Evolutionary conservation across 1,139 yeast species (phyloP).

Genomic region (Taphrina sp.): DNA sequence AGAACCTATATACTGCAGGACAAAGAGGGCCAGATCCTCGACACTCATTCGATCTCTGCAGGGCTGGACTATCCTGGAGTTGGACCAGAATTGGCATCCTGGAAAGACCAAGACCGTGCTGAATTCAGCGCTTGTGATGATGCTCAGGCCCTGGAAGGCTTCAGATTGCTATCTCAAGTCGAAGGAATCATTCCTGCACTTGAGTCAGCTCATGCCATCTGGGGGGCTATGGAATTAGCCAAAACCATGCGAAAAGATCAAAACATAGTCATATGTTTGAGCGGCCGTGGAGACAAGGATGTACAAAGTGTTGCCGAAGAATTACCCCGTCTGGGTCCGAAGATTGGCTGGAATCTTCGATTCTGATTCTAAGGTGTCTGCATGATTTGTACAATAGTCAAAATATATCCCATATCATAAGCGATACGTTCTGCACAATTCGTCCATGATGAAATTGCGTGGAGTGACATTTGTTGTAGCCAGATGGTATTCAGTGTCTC

Average conservation of each 20-base stretch:
- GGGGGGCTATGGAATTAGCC: slow-evolving; percentile 86
- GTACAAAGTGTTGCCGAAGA: slow-evolving; percentile 96
- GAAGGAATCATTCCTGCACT: slow-evolving; percentile 99
- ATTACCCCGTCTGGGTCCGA: slow-evolving; percentile 81
- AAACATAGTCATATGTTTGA: slow-evolving; percentile 78
- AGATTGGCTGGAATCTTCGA: slow-evolving; percentile 94
- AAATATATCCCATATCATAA: too few species aligned
- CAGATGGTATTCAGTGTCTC: too few species aligned
- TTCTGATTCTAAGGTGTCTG: too few species aligned
- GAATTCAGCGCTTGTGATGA: slow-evolving; percentile 88
- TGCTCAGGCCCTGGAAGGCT: slow-evolving; percentile 88
- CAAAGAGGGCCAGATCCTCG: slow-evolving; percentile 91
- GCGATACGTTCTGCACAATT: too few species aligned
- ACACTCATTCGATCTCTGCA: slow-evolving; percentile 90
- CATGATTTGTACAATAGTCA: too few species aligned
- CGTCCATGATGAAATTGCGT: too few species aligned
- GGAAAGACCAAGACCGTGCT: slow-evolving; percentile 95
- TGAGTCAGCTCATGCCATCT: slow-evolving; percentile 94
- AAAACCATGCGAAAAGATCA: slow-evolving; percentile 76
- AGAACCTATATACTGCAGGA: slow-evolving; percentile 89
- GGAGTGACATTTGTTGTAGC: too few species aligned
- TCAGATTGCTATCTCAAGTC: slow-evolving; percentile 79
- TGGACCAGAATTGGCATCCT: slow-evolving; percentile 94
- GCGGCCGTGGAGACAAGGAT: slow-evolving; percentile 99
- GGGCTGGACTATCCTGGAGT: slow-evolving; percentile 99